Base-by-base conservation (phyloP, 1,139 yeast species). In the Yamadazyma atmosphaerica region DNA sequence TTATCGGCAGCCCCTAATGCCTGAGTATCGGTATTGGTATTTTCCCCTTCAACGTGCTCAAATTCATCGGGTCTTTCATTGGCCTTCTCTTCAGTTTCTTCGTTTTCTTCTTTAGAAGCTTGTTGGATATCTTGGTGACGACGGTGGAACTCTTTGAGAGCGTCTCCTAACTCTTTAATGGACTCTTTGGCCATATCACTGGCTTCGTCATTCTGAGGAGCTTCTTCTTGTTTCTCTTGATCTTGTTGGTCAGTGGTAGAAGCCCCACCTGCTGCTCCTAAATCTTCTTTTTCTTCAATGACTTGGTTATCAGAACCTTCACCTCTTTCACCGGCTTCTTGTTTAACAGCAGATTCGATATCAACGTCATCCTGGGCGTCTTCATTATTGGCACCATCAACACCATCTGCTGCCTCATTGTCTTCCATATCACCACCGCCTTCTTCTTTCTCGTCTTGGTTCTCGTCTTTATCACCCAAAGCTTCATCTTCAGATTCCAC, bases 1-100 rank as follows among this genome's bases (percentile, higher is more conserved):
- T 82, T 78, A 41, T 81, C 79, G 5, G 96, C 96, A 33, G 94
- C 82, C 17, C 98, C 98, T 41, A 92, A 65, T 0, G 98, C 98
- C 61, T 94, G 98, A 0, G 96, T 86, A 40, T 86, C 92, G 36
- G 58, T 60, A 32, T 83, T 81, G 6, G 88, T 77, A 48, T 81
- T 81, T 34, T 85, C 89, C 32, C 95, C 96, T 34, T 87, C 92
- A 40, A 88, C 75, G 57, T 92, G 98, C 59, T 90, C 95, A 60
- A 90, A 87, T 51, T 89, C 96, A 54, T 89, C 96, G 0, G 94
- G 89, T 36, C 81, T 74, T 48, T 79, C 82, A 44, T 77, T 82
- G 12, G 82, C 79, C 31, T 72, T 63, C 31, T 71, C 65, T 31
- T 81, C 79, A 2, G 52, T 47, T 32, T 74, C 76, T 33, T 69